phyloP scores from a whole-genome alignment of 139 green algal species.

The Tetraselmis striata region DNA sequence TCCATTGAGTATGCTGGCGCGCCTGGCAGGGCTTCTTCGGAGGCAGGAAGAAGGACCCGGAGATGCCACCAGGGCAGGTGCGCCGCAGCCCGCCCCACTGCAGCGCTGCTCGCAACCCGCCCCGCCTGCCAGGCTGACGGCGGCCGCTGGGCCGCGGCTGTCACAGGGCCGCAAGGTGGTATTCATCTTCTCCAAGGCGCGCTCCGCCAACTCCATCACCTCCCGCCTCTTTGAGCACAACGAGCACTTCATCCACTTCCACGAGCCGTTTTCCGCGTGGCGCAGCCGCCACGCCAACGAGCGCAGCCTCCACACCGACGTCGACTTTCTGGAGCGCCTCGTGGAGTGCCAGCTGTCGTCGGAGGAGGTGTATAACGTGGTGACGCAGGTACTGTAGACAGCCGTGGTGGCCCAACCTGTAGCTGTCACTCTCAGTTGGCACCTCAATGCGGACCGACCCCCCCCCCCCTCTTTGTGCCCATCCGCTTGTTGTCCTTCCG shows the following conservation, averaged over 20 bases:
- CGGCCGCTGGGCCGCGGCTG: too few relatives aligned
- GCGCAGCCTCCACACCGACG: not conserved
- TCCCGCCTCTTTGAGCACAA: not conserved
- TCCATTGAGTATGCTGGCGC: too few relatives aligned
- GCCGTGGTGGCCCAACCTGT: too few relatives aligned
- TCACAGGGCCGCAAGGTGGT: not conserved
- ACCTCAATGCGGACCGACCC: too few relatives aligned
- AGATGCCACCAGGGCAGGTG: too few relatives aligned
- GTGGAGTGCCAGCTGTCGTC: not conserved
- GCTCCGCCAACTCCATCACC: not conserved
- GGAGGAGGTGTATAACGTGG: not conserved
- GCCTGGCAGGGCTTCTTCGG: not conserved
- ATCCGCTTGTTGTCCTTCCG: not conserved
- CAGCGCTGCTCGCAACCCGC: too few relatives aligned
- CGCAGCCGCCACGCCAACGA: not conserved
- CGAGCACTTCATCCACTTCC: not conserved
- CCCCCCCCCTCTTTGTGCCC: too few relatives aligned
- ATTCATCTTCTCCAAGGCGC: not conserved
- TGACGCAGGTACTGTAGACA: not conserved
- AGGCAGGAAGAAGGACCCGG: not conserved
- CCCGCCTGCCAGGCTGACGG: too few relatives aligned
- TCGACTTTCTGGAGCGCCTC: not conserved
- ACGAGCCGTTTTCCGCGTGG: not conserved
- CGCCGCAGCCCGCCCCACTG: too few relatives aligned
- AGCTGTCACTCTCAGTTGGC: too few relatives aligned